Conservation (phyloP, 108 stramenopile genomes). For the Pseudonitzschia delicatissima region DNA sequence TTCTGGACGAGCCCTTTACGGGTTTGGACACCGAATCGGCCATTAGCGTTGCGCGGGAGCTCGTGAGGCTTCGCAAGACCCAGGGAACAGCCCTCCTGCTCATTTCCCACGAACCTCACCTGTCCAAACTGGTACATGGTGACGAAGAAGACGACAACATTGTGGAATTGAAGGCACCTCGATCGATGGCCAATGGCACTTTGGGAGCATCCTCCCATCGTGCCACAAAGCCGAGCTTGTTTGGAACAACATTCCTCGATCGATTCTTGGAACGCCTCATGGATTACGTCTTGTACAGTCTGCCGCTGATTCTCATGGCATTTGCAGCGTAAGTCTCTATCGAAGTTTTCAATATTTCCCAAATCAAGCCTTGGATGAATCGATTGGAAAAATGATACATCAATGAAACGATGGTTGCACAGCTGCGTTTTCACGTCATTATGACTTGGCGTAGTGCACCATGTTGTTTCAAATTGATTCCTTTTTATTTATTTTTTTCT, state of each 20-base stretch:
- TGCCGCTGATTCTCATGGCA: constrained; percentile 71
- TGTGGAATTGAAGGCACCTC: constrained; percentile 14
- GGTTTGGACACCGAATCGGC: constrained; percentile 64
- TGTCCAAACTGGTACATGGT: constrained; percentile 67
- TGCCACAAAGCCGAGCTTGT: constrained; percentile 21
- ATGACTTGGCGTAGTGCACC: too few species aligned
- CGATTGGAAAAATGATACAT: too few species aligned
- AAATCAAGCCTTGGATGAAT: too few species aligned
- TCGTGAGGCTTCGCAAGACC: constrained; percentile 48
- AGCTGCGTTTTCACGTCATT: too few species aligned
- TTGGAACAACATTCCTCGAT: constrained; percentile 47
- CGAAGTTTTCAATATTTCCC: too few species aligned
- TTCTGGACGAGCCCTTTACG: constrained; percentile 82
- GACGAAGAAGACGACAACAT: constrained; percentile 21
- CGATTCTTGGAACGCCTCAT: constrained; percentile 54
- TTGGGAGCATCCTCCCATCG: background rate
- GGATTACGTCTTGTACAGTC: constrained; percentile 65
- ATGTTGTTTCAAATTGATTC: too few species aligned
- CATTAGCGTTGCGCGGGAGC: constrained; percentile 64
- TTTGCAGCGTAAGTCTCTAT: constrained; percentile 51
- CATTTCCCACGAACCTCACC: constrained; percentile 75
- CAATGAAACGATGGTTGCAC: too few species aligned
- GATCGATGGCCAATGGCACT: background rate
- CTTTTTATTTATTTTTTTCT: too few species aligned
- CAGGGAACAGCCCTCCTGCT: constrained; percentile 59